These are phyloP conservation scores for Cutaneotrichosporon spelunceum DNA, from an alignment of 1,284 basidiomycete genomes.

Conservation along the genomic window DNA sequence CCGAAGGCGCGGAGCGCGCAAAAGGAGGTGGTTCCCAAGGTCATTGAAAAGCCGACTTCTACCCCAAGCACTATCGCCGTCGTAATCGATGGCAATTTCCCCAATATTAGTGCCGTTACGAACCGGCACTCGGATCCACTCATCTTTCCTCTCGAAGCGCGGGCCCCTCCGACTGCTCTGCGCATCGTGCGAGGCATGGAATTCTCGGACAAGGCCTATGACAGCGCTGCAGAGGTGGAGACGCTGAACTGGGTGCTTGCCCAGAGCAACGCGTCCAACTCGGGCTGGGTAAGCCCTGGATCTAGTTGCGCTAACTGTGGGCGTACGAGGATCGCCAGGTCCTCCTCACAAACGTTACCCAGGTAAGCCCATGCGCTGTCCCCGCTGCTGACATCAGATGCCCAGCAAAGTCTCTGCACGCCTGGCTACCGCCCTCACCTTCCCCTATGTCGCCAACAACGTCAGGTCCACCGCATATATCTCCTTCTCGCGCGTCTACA, in stretches of 20 bases:
- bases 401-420: slow-evolving; percentile 57
- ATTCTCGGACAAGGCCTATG: background rate
- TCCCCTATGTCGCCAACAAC: slow-evolving; percentile 54
- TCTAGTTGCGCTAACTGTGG: slow-evolving; percentile 9
- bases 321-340: slow-evolving; percentile 14
- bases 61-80: background rate
- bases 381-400: slow-evolving; percentile 5
- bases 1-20: no score
- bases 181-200: background rate
- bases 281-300: slow-evolving; percentile 10
- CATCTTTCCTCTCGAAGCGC: slow-evolving; percentile 10
- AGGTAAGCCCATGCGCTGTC: slow-evolving; percentile 8
- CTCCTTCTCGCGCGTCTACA: slow-evolving; percentile 62
- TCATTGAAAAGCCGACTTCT: background rate
- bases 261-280: slow-evolving; percentile 14
- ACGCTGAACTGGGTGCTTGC: slow-evolving; percentile 8
- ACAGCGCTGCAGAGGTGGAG: slow-evolving; percentile 4
- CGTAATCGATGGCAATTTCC: background rate
- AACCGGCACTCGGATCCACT: slow-evolving; percentile 6
- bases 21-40: background rate
- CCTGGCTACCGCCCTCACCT: slow-evolving; percentile 58
- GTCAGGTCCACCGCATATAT: slow-evolving; percentile 49
- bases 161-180: background rate
- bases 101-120: background rate
- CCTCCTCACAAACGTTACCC: slow-evolving; percentile 6